phyloP scores from a whole-genome alignment of 2,329 filamentous ascomycete species.

The Madurella fahalii region DNA sequence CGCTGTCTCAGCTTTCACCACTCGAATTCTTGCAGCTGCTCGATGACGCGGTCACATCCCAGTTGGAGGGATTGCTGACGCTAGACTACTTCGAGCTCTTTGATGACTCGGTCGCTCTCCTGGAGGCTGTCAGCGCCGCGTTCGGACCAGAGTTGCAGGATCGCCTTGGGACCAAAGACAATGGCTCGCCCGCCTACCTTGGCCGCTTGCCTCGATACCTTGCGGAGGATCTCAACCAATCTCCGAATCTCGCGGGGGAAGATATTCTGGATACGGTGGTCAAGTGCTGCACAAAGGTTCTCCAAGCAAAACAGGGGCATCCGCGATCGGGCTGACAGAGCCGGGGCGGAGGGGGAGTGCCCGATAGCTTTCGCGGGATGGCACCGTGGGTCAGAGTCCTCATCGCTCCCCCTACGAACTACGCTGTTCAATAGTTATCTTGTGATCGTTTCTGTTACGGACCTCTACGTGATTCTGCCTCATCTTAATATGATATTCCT shows the following conservation, averaged over 20 bases:
- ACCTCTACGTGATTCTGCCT: too few species aligned
- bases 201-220: neutral
- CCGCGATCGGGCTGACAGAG: neutral
- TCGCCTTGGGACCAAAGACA: neutral
- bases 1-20: constrained; percentile 21
- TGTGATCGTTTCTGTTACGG: too few species aligned
- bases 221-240: neutral
- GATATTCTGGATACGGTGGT: neutral
- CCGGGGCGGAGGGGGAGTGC: too few species aligned
- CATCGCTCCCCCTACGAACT: too few species aligned
- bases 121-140: constrained; percentile 11
- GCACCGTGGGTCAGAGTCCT: too few species aligned
- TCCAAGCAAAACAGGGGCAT: neutral
- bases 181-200: neutral
- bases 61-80: constrained; percentile 24
- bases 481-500: too few species aligned
- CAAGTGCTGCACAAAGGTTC: neutral
- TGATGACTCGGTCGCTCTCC: constrained; percentile 18
- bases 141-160: constrained; percentile 2
- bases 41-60: constrained; percentile 20
- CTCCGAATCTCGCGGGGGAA: neutral
- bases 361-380: too few species aligned
- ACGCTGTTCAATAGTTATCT: too few species aligned
- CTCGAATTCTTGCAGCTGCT: constrained; percentile 25
- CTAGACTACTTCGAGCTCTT: constrained; percentile 27